Evolutionary conservation across 2,329 filamentous ascomycete species (phyloP), one percentile per base, ranked within the genome.

Genomic region (Dactylellina parvicollis): DNA sequence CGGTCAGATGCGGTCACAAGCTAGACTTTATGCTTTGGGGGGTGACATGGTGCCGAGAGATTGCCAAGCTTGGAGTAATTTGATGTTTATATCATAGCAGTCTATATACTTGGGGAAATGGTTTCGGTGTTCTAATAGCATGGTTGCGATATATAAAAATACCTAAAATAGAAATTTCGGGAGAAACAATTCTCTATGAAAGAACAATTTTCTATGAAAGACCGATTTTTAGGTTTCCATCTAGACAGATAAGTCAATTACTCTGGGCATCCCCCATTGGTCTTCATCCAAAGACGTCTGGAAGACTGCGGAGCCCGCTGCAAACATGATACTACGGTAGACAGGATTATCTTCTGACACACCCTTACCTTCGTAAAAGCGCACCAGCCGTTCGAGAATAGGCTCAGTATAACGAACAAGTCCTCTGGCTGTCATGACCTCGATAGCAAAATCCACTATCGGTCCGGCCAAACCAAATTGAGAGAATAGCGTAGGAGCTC

Each of bases 41-140:
- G 66, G 62, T 52, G 66, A 49, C 9, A 36, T 26, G 4, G 57
- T 62, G 30, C 66, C 66, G 40, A 40, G 56, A 28, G 56, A 50
- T 55, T 71, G 66, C 36, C 30, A 62, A 42, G 56, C 56, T n/a
- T 71, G 66, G 66, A 56, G 66, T 28, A 50, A 71, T 62, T 34
- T 71, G 1, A 44, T 71, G 36, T 57, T 71, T 9, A 22, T 28
- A 0, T 38, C 18, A 7, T 67, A 57, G 32, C 20, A 49, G 18
- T 28, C n/a, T 4, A 49, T 28, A n/a, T n/a, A n/a, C n/a, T n/a
- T n/a, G n/a, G n/a, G n/a, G n/a, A n/a, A n/a, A n/a, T n/a, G n/a
- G n/a, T n/a, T n/a, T n/a, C n/a, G n/a, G n/a, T n/a, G n/a, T n/a
- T n/a, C n/a, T n/a, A n/a, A n/a, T n/a, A n/a, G n/a, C n/a, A n/a